Base-by-base conservation (phyloP, 1,284 basidiomycete genomes). In the Moesziomyces sp. region DNA sequence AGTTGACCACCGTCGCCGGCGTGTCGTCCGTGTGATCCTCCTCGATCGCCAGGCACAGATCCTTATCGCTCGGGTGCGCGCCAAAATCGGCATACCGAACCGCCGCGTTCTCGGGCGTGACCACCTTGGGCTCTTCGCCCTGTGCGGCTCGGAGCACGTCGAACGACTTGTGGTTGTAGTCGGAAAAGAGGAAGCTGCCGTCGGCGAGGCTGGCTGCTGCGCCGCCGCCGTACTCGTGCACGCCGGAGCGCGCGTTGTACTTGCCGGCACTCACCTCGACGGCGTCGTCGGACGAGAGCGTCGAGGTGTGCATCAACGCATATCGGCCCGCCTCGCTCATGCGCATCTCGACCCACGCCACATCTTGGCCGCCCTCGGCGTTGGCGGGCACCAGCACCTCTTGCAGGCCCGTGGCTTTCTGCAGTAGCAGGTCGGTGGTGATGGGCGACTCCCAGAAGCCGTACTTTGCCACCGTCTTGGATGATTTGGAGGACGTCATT, bases 11-110 rank as follows among this genome's bases (percentile, higher is more conserved):
- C 16, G 87, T 85, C 7, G 86, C 77, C 1, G 90, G 90, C 3
- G 83, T 82, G 33, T 89, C 88, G 40, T 87, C 82, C 0, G 90
- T 90, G 78, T 91, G 90, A 78, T 92, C 90, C 78, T 92, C 91
- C 21, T 89, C 85, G 30, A 91, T 84, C 0, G 88, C 86, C 24
- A 79, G 53, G 9, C 89, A 86, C 14, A 91, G 23, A 8, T 50
- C 77, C 9, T 89, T 77, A 9, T 87, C 80, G 10, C 78, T 78
- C 0, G 84, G 85, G 59, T 85, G 84, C 13, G 81, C 50, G 0
- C 72, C 67, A 52, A 85, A 84, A 58, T 85, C 84, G 30, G 66
- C 66, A 26, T 69, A 69, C 89, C 91, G 77, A 87, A 92, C 46
- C 90, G 88, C 76, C 88, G 86, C 2, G 87, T 87, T 88, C 18